Base-by-base conservation (phyloP, 768 basidiomycete species). In the Piloderma croceum region DNA sequence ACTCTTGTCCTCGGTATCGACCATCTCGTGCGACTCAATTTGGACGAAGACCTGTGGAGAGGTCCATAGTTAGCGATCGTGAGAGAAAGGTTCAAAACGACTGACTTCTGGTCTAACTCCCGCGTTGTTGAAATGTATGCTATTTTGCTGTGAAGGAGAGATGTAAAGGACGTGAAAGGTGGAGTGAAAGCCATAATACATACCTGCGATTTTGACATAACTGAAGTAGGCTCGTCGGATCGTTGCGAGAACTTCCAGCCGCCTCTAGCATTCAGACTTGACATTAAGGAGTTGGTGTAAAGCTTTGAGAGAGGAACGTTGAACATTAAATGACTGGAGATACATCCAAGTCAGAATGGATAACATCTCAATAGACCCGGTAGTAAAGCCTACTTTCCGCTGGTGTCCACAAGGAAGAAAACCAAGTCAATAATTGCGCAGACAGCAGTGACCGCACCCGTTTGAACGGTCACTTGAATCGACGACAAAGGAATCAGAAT, bases 241-340 rank as follows among this genome's bases (percentile, higher is more conserved):
- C 25, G 25, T 48, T 45, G 10, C 22, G 39, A 4, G 18, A 49
- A 46, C 21, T 53, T 48, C 65, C 63, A 66, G 22, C 59, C 58
- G 31, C 49, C 50, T 17, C 63, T 48, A 7, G 60, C 55, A 34
- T 68, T 65, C 37, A 68, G 47, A 24, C 50, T 64, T 34, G 67
- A 67, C 62, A 71, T 58, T 22, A 69, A 52, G 1, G 62, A 62
- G 51, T 67, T 69, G 17, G 64, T 63, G 47, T 67, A 67, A 7
- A 71, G 52, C 48, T 69, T 69, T 31, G 63, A 59, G 12, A 68
- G 59, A 6, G 60, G 58, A 34, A 67, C 57, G 50, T 63, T 64
- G 52, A 67, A 64, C 11, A 61, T 50, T 3, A 69, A 51, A 47
- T 69, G 62, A 25, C 66, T 68, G 43, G 7, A 23, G 20, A 23